phyloP scores from a whole-genome alignment of 2,329 filamentous ascomycete genomes.

The Aspergillaceae sp. region DNA sequence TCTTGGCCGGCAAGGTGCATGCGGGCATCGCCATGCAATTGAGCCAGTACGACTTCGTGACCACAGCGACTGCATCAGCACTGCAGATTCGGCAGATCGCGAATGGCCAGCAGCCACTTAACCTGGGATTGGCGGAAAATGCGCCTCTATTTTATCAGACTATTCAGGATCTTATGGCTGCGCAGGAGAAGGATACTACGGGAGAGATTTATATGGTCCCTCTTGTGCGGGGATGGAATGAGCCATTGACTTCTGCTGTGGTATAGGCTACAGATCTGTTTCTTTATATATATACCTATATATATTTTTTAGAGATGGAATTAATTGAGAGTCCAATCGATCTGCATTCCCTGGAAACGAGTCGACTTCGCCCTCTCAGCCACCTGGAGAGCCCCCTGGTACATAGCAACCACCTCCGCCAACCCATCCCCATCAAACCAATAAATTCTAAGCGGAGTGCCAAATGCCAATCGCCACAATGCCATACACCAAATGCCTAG shows the following conservation, averaged over 20 bases:
- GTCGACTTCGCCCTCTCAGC: no score
- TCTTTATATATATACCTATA: no score
- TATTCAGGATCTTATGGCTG: background rate
- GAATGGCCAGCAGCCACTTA: conserved; percentile 16
- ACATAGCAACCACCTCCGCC: no score
- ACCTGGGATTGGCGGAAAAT: conserved; percentile 6
- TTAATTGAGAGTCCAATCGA: no score
- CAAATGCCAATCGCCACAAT: no score
- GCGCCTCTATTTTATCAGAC: background rate
- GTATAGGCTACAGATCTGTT: background rate
- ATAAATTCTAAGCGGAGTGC: no score
- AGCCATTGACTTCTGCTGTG: background rate
- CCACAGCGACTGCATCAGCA: conserved; percentile 41
- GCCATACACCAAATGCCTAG: no score
- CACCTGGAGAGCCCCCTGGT: no score
- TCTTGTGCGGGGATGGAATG: background rate
- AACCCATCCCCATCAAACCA: no score
- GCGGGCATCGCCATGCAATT: conserved; percentile 55
- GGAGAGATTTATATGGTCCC: background rate
- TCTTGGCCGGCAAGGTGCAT: conserved; percentile 27
- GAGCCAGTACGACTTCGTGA: conserved; percentile 81
- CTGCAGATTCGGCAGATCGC: conserved; percentile 18
- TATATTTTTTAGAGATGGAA: no score
- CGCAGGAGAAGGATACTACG: background rate
- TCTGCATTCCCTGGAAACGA: no score